phyloP scores from a whole-genome alignment of 2,329 filamentous ascomycete species.

The Sporothrix mexicana region DNA sequence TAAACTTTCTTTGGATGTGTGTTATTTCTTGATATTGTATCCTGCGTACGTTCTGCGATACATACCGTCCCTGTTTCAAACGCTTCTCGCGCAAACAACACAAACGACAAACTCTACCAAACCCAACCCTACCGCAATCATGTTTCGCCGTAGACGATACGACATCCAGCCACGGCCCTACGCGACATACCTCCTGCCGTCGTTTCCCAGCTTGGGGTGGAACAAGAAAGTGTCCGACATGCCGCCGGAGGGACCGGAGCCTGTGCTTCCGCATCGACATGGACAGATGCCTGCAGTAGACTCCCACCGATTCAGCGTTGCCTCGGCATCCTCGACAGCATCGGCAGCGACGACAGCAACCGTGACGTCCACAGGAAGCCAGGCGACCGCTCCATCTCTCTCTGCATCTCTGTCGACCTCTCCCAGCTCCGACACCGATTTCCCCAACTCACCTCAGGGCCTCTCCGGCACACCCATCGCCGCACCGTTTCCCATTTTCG shows the following conservation, averaged over 20 bases:
- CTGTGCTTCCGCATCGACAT: background rate
- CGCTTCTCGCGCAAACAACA: too few species aligned
- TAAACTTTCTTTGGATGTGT: too few species aligned
- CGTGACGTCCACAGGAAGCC: conserved; percentile 2
- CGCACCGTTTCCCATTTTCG: background rate
- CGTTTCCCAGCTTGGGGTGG: conserved; percentile 39
- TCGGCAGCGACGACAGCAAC: conserved; percentile 27
- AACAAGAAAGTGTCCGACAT: conserved; percentile 27
- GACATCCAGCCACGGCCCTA: conserved; percentile 33
- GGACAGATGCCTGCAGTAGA: background rate
- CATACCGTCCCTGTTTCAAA: too few species aligned
- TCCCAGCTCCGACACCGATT: background rate
- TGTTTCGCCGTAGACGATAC: background rate
- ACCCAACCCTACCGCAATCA: background rate
- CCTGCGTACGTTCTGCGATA: too few species aligned
- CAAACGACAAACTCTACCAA: background rate
- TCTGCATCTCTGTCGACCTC: conserved; percentile 39
- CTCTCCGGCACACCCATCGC: background rate
- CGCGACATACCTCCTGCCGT: conserved; percentile 42
- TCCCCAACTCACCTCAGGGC: background rate
- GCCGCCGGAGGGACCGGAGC: background rate
- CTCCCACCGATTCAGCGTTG: conserved; percentile 17
- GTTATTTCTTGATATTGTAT: too few species aligned
- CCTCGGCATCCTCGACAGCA: conserved; percentile 13
- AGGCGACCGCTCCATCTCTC: background rate